A percentile compares a stretch with the other conserved stretches of the same genome.
These are phyloP conservation scores for Saccharomyces pastorianus DNA, from an alignment of 1,139 yeast genomes.

Conservation along the genomic window DNA sequence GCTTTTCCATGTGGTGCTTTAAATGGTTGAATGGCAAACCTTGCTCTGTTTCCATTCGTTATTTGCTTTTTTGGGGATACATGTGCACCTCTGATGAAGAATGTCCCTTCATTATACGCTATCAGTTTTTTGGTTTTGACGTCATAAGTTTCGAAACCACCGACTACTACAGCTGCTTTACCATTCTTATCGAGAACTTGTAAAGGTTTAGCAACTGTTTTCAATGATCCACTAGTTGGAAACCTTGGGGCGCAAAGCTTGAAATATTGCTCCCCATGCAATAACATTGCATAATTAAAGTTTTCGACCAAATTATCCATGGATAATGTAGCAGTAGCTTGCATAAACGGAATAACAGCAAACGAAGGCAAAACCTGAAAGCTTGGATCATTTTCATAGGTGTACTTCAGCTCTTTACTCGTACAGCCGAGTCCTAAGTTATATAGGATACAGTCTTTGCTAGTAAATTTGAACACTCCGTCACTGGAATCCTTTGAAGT, in stretches of 20 bases:
- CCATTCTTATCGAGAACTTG: constrained; percentile 82
- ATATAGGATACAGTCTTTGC: constrained; percentile 72
- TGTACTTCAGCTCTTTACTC: constrained; percentile 66
- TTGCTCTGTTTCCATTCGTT: constrained; percentile 36
- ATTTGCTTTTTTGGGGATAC: constrained; percentile 49
- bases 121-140: constrained; percentile 56
- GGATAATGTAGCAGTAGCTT: constrained; percentile 44
- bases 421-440: constrained; percentile 87
- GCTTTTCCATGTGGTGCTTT: constrained; percentile 48
- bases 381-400: constrained; percentile 66
- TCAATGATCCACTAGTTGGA: constrained; percentile 60
- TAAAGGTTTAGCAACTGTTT: constrained; percentile 58
- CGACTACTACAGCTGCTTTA: constrained; percentile 74
- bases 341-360: constrained; percentile 78
- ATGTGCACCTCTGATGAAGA: constrained; percentile 74
- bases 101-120: constrained; percentile 78
- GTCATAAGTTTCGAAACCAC: constrained; percentile 67
- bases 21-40: constrained; percentile 59
- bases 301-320: constrained; percentile 58
- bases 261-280: constrained; percentile 94
- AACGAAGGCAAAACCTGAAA: constrained; percentile 90
- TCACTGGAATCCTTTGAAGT: constrained; percentile 39
- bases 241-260: constrained; percentile 73
- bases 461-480: constrained; percentile 42
- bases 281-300: constrained; percentile 79